Evolutionary conservation across 192 early-diverging fungal species (phyloP).

Genomic region (Cladochytrium replicatum): DNA sequence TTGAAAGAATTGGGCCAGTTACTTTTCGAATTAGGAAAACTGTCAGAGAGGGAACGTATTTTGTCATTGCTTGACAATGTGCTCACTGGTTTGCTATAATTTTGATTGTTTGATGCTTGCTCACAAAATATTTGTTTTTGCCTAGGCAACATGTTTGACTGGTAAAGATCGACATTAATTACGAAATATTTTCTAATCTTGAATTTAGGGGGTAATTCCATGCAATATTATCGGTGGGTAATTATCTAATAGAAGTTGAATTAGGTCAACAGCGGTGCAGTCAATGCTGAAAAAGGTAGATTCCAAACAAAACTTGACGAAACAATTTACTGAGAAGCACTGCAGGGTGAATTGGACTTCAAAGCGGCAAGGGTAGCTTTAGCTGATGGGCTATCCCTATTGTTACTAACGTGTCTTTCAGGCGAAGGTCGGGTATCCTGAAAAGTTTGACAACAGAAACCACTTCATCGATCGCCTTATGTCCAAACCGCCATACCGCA

Average conservation of each 20-base stretch:
- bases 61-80: slow-evolving; percentile 52
- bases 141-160: slow-evolving; percentile 74
- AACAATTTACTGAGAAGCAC: no score
- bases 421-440: slow-evolving; percentile 28
- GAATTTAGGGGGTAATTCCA: not conserved
- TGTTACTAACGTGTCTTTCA: not conserved
- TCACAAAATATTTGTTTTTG: not conserved
- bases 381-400: no score
- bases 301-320: not conserved
- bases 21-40: slow-evolving; percentile 36
- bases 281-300: slow-evolving; percentile 33
- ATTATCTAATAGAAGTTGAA: not conserved
- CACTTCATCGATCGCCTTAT: slow-evolving; percentile 31
- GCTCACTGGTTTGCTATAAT: slow-evolving; percentile 33
- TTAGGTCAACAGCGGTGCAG: slow-evolving; percentile 46
- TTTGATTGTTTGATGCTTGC: not conserved
- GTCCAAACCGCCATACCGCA: slow-evolving; percentile 26
- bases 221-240: not conserved
- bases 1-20: slow-evolving; percentile 38
- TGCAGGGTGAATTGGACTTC: slow-evolving; percentile 47
- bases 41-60: slow-evolving; percentile 25
- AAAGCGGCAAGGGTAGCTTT: slow-evolving; percentile 23
- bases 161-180: slow-evolving; percentile 31
- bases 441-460: slow-evolving; percentile 34
- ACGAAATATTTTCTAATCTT: not conserved